phyloP scores from a whole-genome alignment of 2,329 filamentous ascomycete genomes.

The Hypoxylon sp. region DNA sequence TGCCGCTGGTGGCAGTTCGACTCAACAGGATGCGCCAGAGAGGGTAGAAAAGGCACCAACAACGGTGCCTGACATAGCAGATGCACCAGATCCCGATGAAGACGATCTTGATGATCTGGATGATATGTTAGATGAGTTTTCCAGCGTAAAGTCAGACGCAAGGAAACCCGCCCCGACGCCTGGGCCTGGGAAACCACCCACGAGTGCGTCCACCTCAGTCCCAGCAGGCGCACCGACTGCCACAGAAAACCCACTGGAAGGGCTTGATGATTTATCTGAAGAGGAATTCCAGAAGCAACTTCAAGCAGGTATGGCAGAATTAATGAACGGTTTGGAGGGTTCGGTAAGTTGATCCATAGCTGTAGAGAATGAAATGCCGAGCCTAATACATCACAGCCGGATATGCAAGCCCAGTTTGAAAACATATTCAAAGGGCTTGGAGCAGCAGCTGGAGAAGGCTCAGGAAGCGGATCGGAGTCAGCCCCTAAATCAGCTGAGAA shows the following conservation, averaged over 20 bases:
- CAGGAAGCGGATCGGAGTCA: slow-evolving; percentile 48
- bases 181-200: slow-evolving; percentile 47
- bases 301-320: slow-evolving; percentile 89
- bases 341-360: slow-evolving; percentile 61
- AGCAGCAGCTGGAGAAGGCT: slow-evolving; percentile 61
- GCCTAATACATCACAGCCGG: slow-evolving; percentile 62
- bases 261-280: slow-evolving; percentile 69
- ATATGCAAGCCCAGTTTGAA: slow-evolving; percentile 85
- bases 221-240: slow-evolving; percentile 35
- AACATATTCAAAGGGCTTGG: slow-evolving; percentile 81
- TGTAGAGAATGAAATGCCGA: no score
- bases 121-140: slow-evolving; percentile 95
- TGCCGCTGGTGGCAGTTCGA: slow-evolving; percentile 35
- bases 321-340: slow-evolving; percentile 79
- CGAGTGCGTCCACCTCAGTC: slow-evolving; percentile 35
- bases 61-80: slow-evolving; percentile 59
- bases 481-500: slow-evolving; percentile 48
- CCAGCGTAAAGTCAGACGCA: slow-evolving; percentile 71
- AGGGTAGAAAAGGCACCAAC: slow-evolving; percentile 49
- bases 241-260: slow-evolving; percentile 49
- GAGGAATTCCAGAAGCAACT: slow-evolving; percentile 87
- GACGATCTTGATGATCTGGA: slow-evolving; percentile 94
- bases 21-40: slow-evolving; percentile 34
- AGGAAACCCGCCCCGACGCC: slow-evolving; percentile 57
- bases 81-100: slow-evolving; percentile 90